Conservation (phyloP, 2,329 filamentous ascomycete genomes). For the Alternaria sp. region DNA sequence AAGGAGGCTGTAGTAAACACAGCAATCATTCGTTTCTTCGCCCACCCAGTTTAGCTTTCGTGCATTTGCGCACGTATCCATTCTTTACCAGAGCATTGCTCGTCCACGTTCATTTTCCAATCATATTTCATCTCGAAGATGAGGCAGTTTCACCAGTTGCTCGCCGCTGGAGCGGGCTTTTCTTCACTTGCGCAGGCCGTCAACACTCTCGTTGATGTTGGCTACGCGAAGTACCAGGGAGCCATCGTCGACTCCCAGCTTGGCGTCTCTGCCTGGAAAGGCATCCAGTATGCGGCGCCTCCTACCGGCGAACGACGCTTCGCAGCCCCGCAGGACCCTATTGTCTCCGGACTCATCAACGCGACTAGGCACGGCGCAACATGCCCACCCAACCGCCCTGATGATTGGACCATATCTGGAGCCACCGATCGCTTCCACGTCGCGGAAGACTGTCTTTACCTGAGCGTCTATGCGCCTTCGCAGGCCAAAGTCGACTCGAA, state of each 20-base stretch:
- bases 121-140: neutral
- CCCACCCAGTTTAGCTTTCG: neutral
- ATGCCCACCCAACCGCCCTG: slow-evolving; percentile 39
- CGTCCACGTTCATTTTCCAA: neutral
- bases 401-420: slow-evolving; percentile 26
- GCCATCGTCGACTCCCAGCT: slow-evolving; percentile 51
- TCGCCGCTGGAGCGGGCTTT: slow-evolving; percentile 2
- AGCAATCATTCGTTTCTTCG: neutral
- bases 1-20: neutral
- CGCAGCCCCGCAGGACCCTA: slow-evolving; percentile 60
- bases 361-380: slow-evolving; percentile 39
- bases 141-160: neutral
- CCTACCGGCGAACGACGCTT: slow-evolving; percentile 72
- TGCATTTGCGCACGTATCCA: neutral
- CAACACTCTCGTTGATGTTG: slow-evolving; percentile 61
- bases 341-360: slow-evolving; percentile 16
- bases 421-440: slow-evolving; percentile 22
- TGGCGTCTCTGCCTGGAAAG: slow-evolving; percentile 73
- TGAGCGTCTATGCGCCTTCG: slow-evolving; percentile 69
- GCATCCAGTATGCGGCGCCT: slow-evolving; percentile 73
- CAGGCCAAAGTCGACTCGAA: slow-evolving; percentile 57
- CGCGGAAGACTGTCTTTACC: slow-evolving; percentile 73
- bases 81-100: neutral
- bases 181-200: slow-evolving; percentile 32
- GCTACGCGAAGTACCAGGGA: slow-evolving; percentile 71